phyloP scores from a whole-genome alignment of 306 rosid genomes.

The Fragaria nilgerrensis region DNA sequence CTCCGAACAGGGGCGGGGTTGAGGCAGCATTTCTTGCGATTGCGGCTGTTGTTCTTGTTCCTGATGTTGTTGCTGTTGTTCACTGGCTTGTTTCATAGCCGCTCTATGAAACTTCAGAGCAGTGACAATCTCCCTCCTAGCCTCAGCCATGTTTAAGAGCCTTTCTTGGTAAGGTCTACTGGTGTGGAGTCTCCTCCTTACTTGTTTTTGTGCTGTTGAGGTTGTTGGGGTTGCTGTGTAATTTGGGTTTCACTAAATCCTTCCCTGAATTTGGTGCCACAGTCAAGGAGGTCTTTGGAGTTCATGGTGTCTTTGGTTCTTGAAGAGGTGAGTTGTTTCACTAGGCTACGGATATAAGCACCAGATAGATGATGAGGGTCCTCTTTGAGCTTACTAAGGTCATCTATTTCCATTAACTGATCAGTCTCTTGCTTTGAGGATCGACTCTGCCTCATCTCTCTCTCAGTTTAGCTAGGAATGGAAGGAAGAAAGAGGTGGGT shows the following conservation, averaged over 20 bases:
- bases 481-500: slow-evolving; percentile 39
- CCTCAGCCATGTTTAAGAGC: slow-evolving; percentile 88
- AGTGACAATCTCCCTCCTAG: slow-evolving; percentile 82
- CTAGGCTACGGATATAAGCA: slow-evolving; percentile 67
- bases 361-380: slow-evolving; percentile 57
- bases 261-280: slow-evolving; percentile 31
- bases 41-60: slow-evolving; percentile 27
- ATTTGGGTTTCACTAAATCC: slow-evolving; percentile 32
- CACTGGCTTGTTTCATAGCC: slow-evolving; percentile 70
- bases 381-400: slow-evolving; percentile 34
- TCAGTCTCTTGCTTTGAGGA: slow-evolving; percentile 30
- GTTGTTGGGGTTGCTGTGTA: slow-evolving; percentile 25
- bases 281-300: slow-evolving; percentile 33
- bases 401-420: slow-evolving; percentile 47
- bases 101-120: slow-evolving; percentile 94
- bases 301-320: slow-evolving; percentile 51
- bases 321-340: slow-evolving; percentile 62
- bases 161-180: slow-evolving; percentile 72
- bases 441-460: slow-evolving; percentile 37
- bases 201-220: slow-evolving; percentile 62
- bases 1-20: slow-evolving; percentile 38
- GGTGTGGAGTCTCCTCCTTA: slow-evolving; percentile 75
- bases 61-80: slow-evolving; percentile 45
- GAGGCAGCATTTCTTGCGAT: slow-evolving; percentile 26
- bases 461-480: slow-evolving; percentile 21